Evolutionary conservation across 768 basidiomycete genomes (phyloP).

Genomic region (Amanita jacksonii): DNA sequence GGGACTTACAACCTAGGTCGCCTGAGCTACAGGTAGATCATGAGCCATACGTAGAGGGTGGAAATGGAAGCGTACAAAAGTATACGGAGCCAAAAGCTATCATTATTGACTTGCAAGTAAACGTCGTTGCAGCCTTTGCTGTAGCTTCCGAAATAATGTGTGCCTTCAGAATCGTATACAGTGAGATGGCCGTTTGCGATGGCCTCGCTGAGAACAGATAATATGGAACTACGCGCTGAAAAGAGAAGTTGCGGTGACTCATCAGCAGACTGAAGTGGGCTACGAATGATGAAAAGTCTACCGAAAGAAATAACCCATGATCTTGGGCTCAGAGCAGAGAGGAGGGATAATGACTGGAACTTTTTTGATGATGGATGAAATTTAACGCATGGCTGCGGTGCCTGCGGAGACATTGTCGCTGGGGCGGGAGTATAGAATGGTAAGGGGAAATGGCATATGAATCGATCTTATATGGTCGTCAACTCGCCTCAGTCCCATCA

Average conservation of each 20-base stretch:
- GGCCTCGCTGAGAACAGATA: conserved; percentile 47
- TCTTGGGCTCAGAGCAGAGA: conserved; percentile 34
- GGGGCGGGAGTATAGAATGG: conserved; percentile 15
- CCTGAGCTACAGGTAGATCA: conserved; percentile 33
- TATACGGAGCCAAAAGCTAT: conserved; percentile 62
- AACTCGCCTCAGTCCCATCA: conserved; percentile 21
- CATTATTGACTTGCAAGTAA: conserved; percentile 44
- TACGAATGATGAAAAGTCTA: conserved; percentile 16
- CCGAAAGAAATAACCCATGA: conserved; percentile 44
- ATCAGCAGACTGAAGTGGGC: conserved; percentile 9
- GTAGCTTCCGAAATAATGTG: conserved; percentile 47
- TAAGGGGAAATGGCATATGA: conserved; percentile 20
- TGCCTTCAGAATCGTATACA: conserved; percentile 50
- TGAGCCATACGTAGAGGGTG: background rate
- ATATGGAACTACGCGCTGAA: conserved; percentile 51
- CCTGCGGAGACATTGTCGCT: conserved; percentile 27
- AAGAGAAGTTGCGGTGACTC: background rate
- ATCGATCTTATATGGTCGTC: conserved; percentile 24
- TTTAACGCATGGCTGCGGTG: conserved; percentile 29
- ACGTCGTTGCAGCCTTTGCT: conserved; percentile 54
- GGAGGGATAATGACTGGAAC: conserved; percentile 32
- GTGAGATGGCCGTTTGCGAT: conserved; percentile 52
- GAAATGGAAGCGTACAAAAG: conserved; percentile 37
- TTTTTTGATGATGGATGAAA: conserved; percentile 34
- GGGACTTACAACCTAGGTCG: conserved; percentile 54